Evolutionary conservation across 176 grass and related monocot species (phyloP).

Genomic region (Echinochloa phyllopogon): DNA sequence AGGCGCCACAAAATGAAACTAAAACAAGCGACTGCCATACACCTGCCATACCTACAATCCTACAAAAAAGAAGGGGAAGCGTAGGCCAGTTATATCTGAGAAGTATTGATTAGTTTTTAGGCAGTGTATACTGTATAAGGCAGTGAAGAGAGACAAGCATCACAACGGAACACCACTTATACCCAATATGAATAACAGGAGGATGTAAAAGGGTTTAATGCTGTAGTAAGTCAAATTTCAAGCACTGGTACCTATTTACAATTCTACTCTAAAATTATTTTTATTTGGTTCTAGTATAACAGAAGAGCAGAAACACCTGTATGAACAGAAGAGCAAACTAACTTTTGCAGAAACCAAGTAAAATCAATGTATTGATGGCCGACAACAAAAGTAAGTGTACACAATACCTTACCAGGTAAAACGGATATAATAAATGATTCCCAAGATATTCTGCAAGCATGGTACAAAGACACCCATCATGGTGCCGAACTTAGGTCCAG

Average conservation of each 20-base stretch:
- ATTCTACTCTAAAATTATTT: conserved; percentile 12
- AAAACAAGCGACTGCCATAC: conserved; percentile 82
- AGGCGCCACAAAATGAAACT: conserved; percentile 88
- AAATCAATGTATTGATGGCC: conserved; percentile 5
- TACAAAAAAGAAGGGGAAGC: conserved; percentile 53
- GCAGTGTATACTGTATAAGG: conserved; percentile 20
- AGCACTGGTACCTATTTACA: background rate
- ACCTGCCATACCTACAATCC: conserved; percentile 98
- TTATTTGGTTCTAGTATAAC: conserved; percentile 19
- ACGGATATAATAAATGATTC: conserved; percentile 99
- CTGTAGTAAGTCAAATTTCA: conserved; percentile 17
- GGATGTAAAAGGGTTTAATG: conserved; percentile 15
- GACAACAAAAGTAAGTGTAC: conserved; percentile 6
- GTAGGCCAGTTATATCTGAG: background rate
- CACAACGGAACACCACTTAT: conserved; percentile 37
- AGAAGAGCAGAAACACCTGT: background rate
- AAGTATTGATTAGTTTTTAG: conserved; percentile 31
- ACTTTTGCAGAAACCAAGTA: conserved; percentile 12
- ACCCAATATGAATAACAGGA: conserved; percentile 24
- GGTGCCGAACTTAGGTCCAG: conserved; percentile 84
- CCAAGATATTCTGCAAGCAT: conserved; percentile 98
- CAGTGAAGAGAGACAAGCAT: conserved; percentile 18
- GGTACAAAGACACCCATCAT: conserved; percentile 99
- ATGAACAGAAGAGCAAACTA: conserved; percentile 14
- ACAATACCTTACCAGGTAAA: conserved; percentile 83